These are phyloP conservation scores for Triangularia verruculosa DNA, from an alignment of 2,329 filamentous ascomycete species.

Conservation along the genomic window DNA sequence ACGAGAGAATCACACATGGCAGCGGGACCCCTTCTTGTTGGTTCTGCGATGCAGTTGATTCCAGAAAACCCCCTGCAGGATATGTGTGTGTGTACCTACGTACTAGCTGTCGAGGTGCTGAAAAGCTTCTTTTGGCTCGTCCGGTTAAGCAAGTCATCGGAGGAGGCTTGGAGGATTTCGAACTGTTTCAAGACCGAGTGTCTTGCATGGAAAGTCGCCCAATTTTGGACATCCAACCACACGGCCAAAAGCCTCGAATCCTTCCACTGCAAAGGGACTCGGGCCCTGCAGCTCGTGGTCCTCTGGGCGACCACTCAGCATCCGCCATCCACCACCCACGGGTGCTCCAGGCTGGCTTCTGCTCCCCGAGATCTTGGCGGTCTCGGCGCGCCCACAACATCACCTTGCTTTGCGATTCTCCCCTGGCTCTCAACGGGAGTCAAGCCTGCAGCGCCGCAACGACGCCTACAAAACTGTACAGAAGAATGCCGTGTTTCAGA, in stretches of 20 bases:
- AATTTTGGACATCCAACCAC: slow-evolving; percentile 16
- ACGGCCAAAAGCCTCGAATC: slow-evolving; percentile 7
- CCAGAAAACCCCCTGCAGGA: not conserved
- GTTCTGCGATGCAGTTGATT: not conserved
- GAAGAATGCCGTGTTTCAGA: slow-evolving; percentile 22
- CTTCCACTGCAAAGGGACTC: not conserved
- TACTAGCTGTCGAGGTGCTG: too few relatives aligned
- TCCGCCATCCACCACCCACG: not conserved
- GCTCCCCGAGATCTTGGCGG: slow-evolving; percentile 10
- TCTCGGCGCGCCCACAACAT: slow-evolving; percentile 7
- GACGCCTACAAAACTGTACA: slow-evolving; percentile 7
- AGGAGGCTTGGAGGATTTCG: slow-evolving; percentile 9
- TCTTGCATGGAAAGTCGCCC: slow-evolving; percentile 13
- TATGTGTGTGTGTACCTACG: not conserved
- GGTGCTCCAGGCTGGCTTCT: not conserved
- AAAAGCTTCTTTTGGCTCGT: not conserved
- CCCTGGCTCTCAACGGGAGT: not conserved
- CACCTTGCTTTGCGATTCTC: not conserved
- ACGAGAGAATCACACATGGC: not conserved
- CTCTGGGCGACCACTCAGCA: slow-evolving; percentile 4
- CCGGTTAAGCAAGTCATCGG: not conserved
- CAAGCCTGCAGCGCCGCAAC: slow-evolving; percentile 18
- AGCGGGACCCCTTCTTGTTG: not conserved
- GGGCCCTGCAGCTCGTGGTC: slow-evolving; percentile 2
- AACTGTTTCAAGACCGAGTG: slow-evolving; percentile 17